These are phyloP conservation scores for Rubroboletus pulcherrimus DNA, from an alignment of 768 basidiomycete species.

Conservation along the genomic window DNA sequence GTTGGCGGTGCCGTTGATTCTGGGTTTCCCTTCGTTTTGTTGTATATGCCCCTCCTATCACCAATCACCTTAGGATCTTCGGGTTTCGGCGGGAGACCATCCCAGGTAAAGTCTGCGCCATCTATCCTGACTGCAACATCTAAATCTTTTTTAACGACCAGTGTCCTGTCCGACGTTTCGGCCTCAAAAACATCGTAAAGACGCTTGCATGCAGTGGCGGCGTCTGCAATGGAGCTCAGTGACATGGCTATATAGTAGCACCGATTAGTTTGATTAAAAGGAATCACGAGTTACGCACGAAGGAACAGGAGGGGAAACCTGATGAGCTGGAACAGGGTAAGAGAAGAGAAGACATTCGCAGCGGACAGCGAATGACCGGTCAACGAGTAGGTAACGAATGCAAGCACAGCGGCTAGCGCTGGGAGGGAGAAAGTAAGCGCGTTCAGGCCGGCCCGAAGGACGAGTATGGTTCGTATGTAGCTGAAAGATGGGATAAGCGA, in stretches of 20 bases:
- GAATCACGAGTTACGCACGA: constrained; percentile 29
- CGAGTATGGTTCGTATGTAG: constrained; percentile 61
- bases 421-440: constrained; percentile 72
- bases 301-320: constrained; percentile 78
- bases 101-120: constrained; percentile 83
- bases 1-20: constrained; percentile 16
- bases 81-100: constrained; percentile 58
- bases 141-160: constrained; percentile 49
- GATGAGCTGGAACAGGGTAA: constrained; percentile 82
- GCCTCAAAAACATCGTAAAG: constrained; percentile 81
- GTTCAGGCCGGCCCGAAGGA: constrained; percentile 63
- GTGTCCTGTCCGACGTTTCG: constrained; percentile 63
- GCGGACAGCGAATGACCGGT: constrained; percentile 67
- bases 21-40: constrained; percentile 13
- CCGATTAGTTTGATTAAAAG: constrained; percentile 6
- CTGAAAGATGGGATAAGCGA: constrained; percentile 27
- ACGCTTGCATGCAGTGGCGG: constrained; percentile 73
- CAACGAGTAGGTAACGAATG: constrained; percentile 73
- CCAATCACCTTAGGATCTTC: constrained; percentile 26
- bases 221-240: constrained; percentile 80
- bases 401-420: constrained; percentile 70
- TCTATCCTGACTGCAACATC: constrained; percentile 65
- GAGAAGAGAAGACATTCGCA: constrained; percentile 75
- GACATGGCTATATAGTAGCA: constrained; percentile 47
- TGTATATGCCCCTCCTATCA: constrained; percentile 1